Evolutionary conservation across 257 asterid genomes (phyloP).

Genomic region (Ilex aquifolium): DNA sequence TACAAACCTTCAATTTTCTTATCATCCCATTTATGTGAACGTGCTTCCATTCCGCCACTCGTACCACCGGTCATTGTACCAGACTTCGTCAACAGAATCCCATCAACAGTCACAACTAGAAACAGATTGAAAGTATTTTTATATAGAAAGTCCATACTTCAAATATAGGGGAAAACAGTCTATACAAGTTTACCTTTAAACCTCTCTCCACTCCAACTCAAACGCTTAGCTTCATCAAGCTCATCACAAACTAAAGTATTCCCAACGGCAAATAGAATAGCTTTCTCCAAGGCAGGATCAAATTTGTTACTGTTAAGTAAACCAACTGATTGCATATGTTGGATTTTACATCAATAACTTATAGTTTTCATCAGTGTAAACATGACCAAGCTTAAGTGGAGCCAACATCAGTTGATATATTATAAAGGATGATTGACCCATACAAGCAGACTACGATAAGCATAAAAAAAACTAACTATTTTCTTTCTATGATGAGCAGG

Average conservation of each 20-base stretch:
- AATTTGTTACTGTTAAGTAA: slow-evolving; percentile 64
- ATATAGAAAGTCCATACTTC: neutral
- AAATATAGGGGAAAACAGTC: neutral
- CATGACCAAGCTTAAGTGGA: too few species aligned
- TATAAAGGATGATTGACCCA: too few species aligned
- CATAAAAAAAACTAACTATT: too few species aligned
- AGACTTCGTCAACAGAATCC: slow-evolving; percentile 85
- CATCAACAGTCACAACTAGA: slow-evolving; percentile 94
- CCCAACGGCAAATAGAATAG: slow-evolving; percentile 90
- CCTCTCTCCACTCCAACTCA: slow-evolving; percentile 94
- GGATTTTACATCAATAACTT: slow-evolving; percentile 2
- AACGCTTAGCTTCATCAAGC: slow-evolving; percentile 85
- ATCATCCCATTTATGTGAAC: slow-evolving; percentile 99
- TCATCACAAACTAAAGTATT: slow-evolving; percentile 95
- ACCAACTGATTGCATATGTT: slow-evolving; percentile 13
- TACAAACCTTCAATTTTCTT: slow-evolving; percentile 75
- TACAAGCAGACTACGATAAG: too few species aligned
- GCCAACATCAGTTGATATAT: too few species aligned
- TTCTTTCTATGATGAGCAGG: too few species aligned
- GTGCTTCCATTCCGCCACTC: slow-evolving; percentile 98
- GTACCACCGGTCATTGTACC: slow-evolving; percentile 99
- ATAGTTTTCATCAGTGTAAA: too few species aligned
- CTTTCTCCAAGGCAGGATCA: slow-evolving; percentile 74
- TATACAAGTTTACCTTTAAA: slow-evolving; percentile 54
- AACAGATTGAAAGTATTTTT: slow-evolving; percentile 3